A percentile compares a stretch with the other conserved stretches of the same genome.
Conservation (phyloP, 2,329 filamentous ascomycete species). For the Colletotrichum australisinense region DNA sequence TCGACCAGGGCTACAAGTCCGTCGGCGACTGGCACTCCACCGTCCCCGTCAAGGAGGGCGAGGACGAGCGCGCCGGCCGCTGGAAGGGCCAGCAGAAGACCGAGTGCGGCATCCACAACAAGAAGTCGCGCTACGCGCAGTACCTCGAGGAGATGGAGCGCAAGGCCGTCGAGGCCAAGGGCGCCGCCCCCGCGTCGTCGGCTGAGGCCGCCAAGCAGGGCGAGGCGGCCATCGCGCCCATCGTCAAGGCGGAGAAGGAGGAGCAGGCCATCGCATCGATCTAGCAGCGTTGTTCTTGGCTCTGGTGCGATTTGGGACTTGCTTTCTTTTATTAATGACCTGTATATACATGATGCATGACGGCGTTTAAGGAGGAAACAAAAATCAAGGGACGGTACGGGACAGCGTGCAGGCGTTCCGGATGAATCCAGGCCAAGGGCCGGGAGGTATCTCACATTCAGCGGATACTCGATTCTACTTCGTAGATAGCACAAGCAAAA, state of each 20-base stretch:
- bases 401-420: constrained; percentile 34
- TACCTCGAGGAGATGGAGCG: constrained; percentile 81
- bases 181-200: constrained; percentile 40
- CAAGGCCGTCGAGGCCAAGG: constrained; percentile 67
- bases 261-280: constrained; percentile 21
- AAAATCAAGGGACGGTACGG: constrained; percentile 23
- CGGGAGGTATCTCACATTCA: constrained; percentile 6
- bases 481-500: constrained; percentile 14
- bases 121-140: constrained; percentile 90
- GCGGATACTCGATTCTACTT: constrained; percentile 4
- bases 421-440: constrained; percentile 14
- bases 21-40: constrained; percentile 99
- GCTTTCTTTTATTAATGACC: constrained; percentile 22
- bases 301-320: background rate
- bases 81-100: constrained; percentile 98
- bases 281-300: background rate
- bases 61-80: constrained; percentile 94
- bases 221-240: constrained; percentile 33
- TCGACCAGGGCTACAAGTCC: constrained; percentile 97
- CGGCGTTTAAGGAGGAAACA: constrained; percentile 19
- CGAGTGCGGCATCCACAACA: constrained; percentile 99
- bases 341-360: constrained; percentile 35
- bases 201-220: constrained; percentile 36
- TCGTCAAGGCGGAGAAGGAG: constrained; percentile 36
- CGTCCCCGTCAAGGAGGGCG: constrained; percentile 86